These are phyloP conservation scores for Coemansia sp. DNA, from an alignment of 192 early-diverging fungal genomes.

Conservation along the genomic window DNA sequence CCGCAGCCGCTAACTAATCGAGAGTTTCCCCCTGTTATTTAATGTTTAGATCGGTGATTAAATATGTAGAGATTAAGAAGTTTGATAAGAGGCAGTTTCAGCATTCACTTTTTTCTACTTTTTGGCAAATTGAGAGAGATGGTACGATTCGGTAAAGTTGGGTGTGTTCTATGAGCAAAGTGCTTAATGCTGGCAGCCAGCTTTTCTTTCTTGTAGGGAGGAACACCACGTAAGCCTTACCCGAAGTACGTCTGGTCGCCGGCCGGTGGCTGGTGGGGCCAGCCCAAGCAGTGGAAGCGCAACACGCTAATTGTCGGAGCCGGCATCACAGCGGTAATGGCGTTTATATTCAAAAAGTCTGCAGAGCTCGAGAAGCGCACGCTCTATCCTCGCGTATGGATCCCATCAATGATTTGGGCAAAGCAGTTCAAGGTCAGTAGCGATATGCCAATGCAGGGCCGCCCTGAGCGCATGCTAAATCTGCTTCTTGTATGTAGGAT, in stretches of 20 bases:
- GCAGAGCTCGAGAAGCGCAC: conserved; percentile 56
- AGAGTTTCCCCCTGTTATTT: conserved; percentile 22
- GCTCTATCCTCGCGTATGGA: conserved; percentile 52
- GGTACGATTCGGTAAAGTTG: not conserved
- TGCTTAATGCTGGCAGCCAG: too few species aligned
- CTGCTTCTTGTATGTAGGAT: conserved; percentile 12
- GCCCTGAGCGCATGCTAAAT: not conserved
- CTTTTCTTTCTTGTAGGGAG: too few species aligned
- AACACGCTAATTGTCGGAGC: conserved; percentile 43
- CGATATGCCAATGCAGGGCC: not conserved
- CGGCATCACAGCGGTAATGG: conserved; percentile 23
- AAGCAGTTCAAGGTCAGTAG: conserved; percentile 51
- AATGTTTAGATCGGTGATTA: too few species aligned
- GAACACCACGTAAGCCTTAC: conserved; percentile 49
- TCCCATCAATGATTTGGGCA: conserved; percentile 56
- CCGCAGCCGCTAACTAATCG: conserved; percentile 51
- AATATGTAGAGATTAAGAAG: too few species aligned
- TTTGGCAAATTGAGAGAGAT: not conserved
- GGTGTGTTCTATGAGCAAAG: not conserved
- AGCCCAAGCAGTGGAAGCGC: conserved; percentile 60
- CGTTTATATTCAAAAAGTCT: conserved; percentile 59
- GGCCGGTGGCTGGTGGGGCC: conserved; percentile 64
- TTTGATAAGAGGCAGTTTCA: too few species aligned
- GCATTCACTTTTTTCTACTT: not conserved
- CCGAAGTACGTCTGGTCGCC: conserved; percentile 54